These are phyloP conservation scores for Triticum dicoccoides DNA, from an alignment of 176 grass and related monocot genomes.

Conservation along the genomic window DNA sequence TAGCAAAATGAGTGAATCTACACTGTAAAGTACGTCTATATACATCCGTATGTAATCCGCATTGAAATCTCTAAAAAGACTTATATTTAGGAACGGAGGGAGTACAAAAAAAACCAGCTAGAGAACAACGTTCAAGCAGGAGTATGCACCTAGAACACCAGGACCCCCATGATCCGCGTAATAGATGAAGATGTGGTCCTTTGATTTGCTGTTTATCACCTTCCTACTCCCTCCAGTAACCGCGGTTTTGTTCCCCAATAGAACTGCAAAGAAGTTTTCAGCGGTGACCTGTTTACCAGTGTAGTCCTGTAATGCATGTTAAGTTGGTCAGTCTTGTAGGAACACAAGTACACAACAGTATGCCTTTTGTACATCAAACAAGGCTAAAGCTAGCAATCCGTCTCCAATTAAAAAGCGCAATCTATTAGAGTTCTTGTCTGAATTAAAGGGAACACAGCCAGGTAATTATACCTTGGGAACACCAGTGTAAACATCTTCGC, in stretches of 20 bases:
- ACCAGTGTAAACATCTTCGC: conserved; percentile 71
- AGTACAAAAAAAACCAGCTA: background rate
- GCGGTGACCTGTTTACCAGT: conserved; percentile 61
- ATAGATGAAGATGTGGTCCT: conserved; percentile 95
- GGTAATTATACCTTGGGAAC: conserved; percentile 71
- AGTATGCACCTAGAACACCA: conserved; percentile 77
- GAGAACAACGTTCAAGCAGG: background rate
- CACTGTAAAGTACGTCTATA: too few species aligned
- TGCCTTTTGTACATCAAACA: background rate
- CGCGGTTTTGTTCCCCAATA: conserved; percentile 73
- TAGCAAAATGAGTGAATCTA: too few species aligned
- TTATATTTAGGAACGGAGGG: too few species aligned
- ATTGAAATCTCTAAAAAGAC: too few species aligned
- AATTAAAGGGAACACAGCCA: background rate
- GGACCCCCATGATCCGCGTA: conserved; percentile 95
- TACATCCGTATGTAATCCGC: too few species aligned
- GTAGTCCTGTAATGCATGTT: conserved; percentile 66
- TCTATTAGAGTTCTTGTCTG: background rate
- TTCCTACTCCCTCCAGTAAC: conserved; percentile 89
- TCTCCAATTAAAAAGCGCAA: background rate
- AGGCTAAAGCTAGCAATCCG: background rate
- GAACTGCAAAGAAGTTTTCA: conserved; percentile 73
- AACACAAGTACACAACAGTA: background rate
- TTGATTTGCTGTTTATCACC: conserved; percentile 80
- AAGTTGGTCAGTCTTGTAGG: conserved; percentile 1